phyloP scores from a whole-genome alignment of 495 filamentous ascomycete species.

The Trichoderma orchidacearum region DNA sequence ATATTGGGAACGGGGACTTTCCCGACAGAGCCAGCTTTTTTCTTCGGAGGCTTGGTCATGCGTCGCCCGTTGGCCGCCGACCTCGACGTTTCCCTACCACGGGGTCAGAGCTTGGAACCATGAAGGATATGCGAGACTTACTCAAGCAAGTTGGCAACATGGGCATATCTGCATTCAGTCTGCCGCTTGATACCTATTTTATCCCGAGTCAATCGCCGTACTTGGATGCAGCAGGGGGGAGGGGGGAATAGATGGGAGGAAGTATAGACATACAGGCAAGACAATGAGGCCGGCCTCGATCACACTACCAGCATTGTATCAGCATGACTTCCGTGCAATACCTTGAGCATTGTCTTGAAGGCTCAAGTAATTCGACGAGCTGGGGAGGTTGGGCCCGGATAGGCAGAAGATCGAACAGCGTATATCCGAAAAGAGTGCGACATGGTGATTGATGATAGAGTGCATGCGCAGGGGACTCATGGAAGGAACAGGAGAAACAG shows the following conservation, averaged over 20 bases:
- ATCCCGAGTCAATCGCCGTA: neutral
- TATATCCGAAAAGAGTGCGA: no score
- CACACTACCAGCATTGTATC: constrained; percentile 26
- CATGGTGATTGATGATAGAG: no score
- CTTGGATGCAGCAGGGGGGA: neutral
- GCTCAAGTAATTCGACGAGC: neutral
- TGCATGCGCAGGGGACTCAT: no score
- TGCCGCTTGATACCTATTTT: constrained; percentile 46
- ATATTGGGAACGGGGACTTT: constrained; percentile 28
- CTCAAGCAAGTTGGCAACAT: constrained; percentile 56
- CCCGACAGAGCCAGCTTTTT: constrained; percentile 16
- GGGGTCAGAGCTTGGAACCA: neutral
- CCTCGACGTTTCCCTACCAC: constrained; percentile 30
- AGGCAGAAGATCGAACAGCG: no score
- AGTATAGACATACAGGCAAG: constrained; percentile 41
- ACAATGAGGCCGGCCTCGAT: constrained; percentile 45
- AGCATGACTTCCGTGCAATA: constrained; percentile 11
- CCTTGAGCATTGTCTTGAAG: constrained; percentile 10
- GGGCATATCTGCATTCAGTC: constrained; percentile 54
- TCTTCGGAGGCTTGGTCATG: constrained; percentile 46
- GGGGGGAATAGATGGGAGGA: neutral
- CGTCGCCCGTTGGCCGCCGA: constrained; percentile 35
- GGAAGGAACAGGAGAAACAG: no score
- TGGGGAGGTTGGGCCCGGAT: neutral
- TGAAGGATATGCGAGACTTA: constrained; percentile 19